Evolutionary conservation across 768 basidiomycete genomes (phyloP).

Genomic region (Pisolithus tinctorius): DNA sequence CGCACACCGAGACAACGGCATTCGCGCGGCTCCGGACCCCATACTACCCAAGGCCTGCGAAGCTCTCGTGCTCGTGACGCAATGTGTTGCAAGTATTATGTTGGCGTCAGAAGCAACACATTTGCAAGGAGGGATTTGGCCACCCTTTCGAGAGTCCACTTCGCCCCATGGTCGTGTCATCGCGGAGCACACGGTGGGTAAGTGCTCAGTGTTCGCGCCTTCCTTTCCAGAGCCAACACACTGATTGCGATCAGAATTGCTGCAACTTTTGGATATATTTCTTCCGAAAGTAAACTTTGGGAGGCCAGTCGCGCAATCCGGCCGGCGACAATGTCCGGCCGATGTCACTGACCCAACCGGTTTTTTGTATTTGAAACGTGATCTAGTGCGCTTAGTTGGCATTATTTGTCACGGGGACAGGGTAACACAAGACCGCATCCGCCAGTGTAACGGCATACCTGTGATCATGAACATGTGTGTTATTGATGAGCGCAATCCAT

Average conservation of each 20-base stretch:
- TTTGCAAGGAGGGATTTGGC: constrained; percentile 22
- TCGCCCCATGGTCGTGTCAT: constrained; percentile 37
- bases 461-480: constrained; percentile 86
- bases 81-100: constrained; percentile 63
- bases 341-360: constrained; percentile 40
- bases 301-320: constrained; percentile 38
- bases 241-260: constrained; percentile 44
- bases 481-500: constrained; percentile 86
- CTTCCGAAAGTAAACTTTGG: constrained; percentile 82
- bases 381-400: constrained; percentile 85
- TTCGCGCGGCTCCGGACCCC: constrained; percentile 49
- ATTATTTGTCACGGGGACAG: constrained; percentile 60
- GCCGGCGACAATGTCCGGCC: constrained; percentile 8
- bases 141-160: constrained; percentile 38
- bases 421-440: constrained; percentile 67
- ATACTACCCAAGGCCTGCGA: constrained; percentile 76
- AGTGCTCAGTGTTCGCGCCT: constrained; percentile 11
- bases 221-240: not conserved
- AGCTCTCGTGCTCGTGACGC: constrained; percentile 69
- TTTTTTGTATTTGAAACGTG: constrained; percentile 81
- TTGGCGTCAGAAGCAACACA: constrained; percentile 36
- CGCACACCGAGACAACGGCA: not conserved
- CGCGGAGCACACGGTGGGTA: constrained; percentile 55
- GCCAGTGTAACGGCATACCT: constrained; percentile 66
- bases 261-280: constrained; percentile 72